These are phyloP conservation scores for Petrea volubilis DNA, from an alignment of 257 asterid genomes.

Conservation along the genomic window DNA sequence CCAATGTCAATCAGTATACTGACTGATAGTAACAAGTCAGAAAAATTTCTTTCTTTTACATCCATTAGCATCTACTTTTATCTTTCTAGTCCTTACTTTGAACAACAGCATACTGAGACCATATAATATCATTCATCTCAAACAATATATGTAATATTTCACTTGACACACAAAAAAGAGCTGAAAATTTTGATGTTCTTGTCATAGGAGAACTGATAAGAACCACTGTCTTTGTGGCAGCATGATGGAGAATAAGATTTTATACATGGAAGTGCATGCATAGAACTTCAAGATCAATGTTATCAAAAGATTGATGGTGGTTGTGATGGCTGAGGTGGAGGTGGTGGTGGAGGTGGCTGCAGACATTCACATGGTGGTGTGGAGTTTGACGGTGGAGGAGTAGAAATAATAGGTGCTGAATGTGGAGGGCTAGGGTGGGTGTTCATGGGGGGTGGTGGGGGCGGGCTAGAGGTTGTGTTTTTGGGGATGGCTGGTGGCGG, in stretches of 20 bases:
- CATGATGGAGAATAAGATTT: slow-evolving; percentile 1
- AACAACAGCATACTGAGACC: slow-evolving; percentile 12
- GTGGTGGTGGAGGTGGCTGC: neutral
- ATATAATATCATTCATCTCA: neutral
- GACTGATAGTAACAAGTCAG: neutral
- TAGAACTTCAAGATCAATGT: slow-evolving; percentile 3
- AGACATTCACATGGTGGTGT: slow-evolving; percentile 28
- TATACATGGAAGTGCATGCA: neutral
- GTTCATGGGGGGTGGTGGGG: neutral
- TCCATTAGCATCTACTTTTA: slow-evolving; percentile 3
- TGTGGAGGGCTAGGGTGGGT: neutral
- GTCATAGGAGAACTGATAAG: neutral
- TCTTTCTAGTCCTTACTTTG: slow-evolving; percentile 4
- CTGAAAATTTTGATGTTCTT: slow-evolving; percentile 4
- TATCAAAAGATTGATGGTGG: slow-evolving; percentile 25
- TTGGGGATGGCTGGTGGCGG: neutral
- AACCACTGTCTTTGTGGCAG: slow-evolving; percentile 14
- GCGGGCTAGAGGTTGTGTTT: neutral
- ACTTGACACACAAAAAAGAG: slow-evolving; percentile 21
- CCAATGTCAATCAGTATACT: neutral
- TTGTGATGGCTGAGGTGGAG: slow-evolving; percentile 17
- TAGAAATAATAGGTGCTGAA: neutral
- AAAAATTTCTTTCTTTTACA: neutral
- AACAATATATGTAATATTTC: neutral
- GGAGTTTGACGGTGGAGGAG: slow-evolving; percentile 21